Conservation (phyloP, 106 monocot genomes). For the Dendrobium catenatum region DNA sequence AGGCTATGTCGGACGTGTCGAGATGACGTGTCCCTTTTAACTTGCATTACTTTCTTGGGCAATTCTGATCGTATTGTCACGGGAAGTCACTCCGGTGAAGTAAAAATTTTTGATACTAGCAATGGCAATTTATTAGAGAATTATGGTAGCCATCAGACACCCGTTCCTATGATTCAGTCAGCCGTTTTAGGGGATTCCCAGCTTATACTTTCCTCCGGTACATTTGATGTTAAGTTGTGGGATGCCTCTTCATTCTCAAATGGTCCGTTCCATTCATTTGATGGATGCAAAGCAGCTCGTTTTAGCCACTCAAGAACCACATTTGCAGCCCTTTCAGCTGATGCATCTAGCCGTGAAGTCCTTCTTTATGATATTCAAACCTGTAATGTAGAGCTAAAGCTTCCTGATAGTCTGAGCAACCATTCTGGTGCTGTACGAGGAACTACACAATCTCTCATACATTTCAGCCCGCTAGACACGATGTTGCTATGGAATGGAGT, state of each 20-base stretch:
- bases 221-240: slow-evolving; percentile 77
- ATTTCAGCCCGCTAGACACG: slow-evolving; percentile 79
- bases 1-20: slow-evolving; percentile 81
- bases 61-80: slow-evolving; percentile 64
- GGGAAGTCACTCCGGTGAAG: slow-evolving; percentile 77
- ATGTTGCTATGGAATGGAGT: slow-evolving; percentile 92
- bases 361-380: slow-evolving; percentile 89
- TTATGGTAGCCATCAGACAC: slow-evolving; percentile 58
- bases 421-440: slow-evolving; percentile 37
- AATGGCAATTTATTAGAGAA: slow-evolving; percentile 63
- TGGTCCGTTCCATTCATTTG: slow-evolving; percentile 87
- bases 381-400: slow-evolving; percentile 43
- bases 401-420: slow-evolving; percentile 35
- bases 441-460: slow-evolving; percentile 57
- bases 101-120: slow-evolving; percentile 74
- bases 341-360: slow-evolving; percentile 51
- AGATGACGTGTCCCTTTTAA: slow-evolving; percentile 70
- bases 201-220: slow-evolving; percentile 67
- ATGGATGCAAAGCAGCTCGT: slow-evolving; percentile 78
- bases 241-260: slow-evolving; percentile 58
- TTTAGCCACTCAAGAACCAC: slow-evolving; percentile 73
- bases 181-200: slow-evolving; percentile 42
- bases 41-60: slow-evolving; percentile 80
- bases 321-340: slow-evolving; percentile 78
- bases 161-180: slow-evolving; percentile 57